These are phyloP conservation scores for Solanum pinnatisectum DNA, from an alignment of 257 asterid species.

Conservation along the genomic window DNA sequence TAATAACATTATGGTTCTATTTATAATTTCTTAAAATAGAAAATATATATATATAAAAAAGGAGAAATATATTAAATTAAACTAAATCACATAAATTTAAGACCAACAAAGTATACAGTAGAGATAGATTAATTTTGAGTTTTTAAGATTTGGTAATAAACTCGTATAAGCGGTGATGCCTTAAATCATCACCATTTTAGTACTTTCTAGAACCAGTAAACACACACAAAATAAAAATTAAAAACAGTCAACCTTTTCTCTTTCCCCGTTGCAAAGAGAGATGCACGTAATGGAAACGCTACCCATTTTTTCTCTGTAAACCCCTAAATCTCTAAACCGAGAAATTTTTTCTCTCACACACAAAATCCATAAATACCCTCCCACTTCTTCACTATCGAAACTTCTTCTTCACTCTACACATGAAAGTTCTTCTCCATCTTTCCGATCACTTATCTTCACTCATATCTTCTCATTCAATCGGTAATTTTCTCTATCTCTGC, in stretches of 20 bases:
- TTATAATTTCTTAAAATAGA: too few relatives aligned
- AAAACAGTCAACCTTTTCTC: not conserved
- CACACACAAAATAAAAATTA: too few relatives aligned
- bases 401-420: not conserved
- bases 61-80: too few relatives aligned
- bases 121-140: not conserved
- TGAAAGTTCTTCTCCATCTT: not conserved
- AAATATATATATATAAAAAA: too few relatives aligned
- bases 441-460: not conserved
- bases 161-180: not conserved
- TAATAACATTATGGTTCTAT: too few relatives aligned
- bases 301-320: not conserved
- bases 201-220: not conserved
- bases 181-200: not conserved
- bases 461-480: not conserved
- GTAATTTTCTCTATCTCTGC: not conserved
- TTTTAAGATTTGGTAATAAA: not conserved
- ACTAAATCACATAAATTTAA: not conserved
- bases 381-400: not conserved
- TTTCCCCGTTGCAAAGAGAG: not conserved
- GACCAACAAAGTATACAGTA: not conserved
- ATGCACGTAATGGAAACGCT: not conserved
- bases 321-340: not conserved
- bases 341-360: not conserved
- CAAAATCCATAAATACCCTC: not conserved